Base-by-base conservation (phyloP, 2,329 filamentous ascomycete species). In the Penicillium fuscoglaucum region DNA sequence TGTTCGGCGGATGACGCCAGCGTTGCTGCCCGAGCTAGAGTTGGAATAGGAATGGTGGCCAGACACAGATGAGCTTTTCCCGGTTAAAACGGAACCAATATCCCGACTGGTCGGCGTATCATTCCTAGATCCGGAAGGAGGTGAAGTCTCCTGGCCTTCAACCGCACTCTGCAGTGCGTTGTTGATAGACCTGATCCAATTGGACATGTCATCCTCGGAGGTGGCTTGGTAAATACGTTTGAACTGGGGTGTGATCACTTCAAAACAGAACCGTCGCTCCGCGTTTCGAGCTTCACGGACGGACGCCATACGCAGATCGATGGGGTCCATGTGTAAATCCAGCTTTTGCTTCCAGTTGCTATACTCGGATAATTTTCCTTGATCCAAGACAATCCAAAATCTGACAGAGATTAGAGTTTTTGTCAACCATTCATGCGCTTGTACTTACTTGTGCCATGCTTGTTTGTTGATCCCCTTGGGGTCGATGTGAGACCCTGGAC, bases 331-430 rank as follows among this genome's bases (percentile, higher is more conserved):
- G 73, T 99, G 96, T 28, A 98, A 81, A 75, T 99, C 95, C 26
- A 99, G 84, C 73, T 87, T 93, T 73, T 99, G 91, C 77, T 99
- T 99, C 95, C 95, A 99, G 74, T 99, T 98, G 73, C 93, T 96
- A 76, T 99, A 99, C 72, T 99, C 95, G 1, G 93, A 97, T 17
- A 99, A 83, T 73, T 95, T 96, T 26, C 95, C 95, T 75, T 96
- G 93, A 72, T 98, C 96, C 45, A 99, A 82, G 2, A 99, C 95
- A 63, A 99, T 96, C 95, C 95, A 99, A 77, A 98, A 99, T 72
- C 92, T 96, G 67, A 13, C 7, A 41, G 43, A 46, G n/a, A 19
- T 21, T 41, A 39, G 41, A 45, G 56, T 5, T 15, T 10, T 26
- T 21, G 41, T 44, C 26, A 35, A 12, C 8, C 3, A 13, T 35